phyloP scores from a whole-genome alignment of 176 grass and related monocot genomes.

The Zoysia japonica region DNA sequence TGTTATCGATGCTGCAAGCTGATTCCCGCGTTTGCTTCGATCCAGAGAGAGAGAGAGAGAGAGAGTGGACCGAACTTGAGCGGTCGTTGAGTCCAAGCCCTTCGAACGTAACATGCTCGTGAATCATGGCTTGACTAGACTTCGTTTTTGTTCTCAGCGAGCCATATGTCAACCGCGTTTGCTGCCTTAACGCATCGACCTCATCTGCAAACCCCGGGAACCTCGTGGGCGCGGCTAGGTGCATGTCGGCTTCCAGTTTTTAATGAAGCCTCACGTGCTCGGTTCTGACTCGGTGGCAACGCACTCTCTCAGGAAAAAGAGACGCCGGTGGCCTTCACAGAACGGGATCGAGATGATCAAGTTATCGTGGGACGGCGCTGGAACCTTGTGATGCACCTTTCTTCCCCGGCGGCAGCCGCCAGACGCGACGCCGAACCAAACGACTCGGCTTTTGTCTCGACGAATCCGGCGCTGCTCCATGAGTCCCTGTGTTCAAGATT shows the following conservation, averaged over 20 bases:
- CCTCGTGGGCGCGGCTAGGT: conserved; percentile 23
- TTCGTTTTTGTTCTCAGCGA: neutral
- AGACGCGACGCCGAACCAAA: too few species aligned
- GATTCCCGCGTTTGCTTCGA: neutral
- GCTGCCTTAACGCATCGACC: neutral
- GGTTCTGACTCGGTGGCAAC: neutral
- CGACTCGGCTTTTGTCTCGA: too few species aligned
- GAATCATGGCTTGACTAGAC: neutral
- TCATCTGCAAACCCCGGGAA: conserved; percentile 26
- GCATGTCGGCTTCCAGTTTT: conserved; percentile 33
- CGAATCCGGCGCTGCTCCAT: too few species aligned
- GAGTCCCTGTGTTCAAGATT: too few species aligned
- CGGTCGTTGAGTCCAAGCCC: neutral
- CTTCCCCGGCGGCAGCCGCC: neutral
- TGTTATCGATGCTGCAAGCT: conserved; percentile 6
- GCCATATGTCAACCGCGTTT: neutral
- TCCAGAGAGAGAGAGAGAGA: neutral
- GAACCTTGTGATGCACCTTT: neutral
- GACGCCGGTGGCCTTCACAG: neutral
- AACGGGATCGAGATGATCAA: neutral
- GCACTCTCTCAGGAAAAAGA: neutral
- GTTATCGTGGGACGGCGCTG: neutral
- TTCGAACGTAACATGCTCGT: neutral
- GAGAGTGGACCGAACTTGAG: neutral
- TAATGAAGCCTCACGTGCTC: conserved; percentile 34